Base-by-base conservation (phyloP, 164 flowering plant genomes). In the Umbilicus rupestris region DNA sequence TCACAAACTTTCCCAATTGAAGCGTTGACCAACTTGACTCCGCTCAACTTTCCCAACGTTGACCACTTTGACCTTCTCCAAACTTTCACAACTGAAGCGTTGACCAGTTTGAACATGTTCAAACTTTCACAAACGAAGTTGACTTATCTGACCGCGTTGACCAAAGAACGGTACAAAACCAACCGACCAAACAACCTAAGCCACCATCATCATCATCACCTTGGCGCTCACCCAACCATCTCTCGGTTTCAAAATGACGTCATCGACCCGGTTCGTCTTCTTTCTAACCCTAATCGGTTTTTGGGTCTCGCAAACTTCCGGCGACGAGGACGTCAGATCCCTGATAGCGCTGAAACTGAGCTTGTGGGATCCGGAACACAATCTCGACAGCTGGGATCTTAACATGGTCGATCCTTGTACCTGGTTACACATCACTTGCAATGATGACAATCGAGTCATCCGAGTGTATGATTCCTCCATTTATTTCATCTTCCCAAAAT, bases 301-400 rank as follows among this genome's bases (percentile, higher is more conserved):
- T 33, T 55, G 33, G 60, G 31, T 9, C 29, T 28, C 60, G 6
- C 19, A 28, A 2, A 81, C 41, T 50, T 39, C 31, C 33, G 77
- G 73, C 0, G 88, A 87, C 77, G 79, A 85, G 11, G 93, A 88
- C 71, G 92, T 96, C 7, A 92, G 89, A 63, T 94, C 94, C 65
- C 79, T 91, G 3, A 83, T 73, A 76, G 74, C 92, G 17, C 76
- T 91, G 15, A 73, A 89, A 6, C 71, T 77, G 72, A 84, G 89
- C 83, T 68, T 91, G 57, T 71, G 81, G 17, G 97, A 91, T 76
- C 96, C 96, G 17, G 88, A 86, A 62, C 81, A 87, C 77, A 88
- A 86, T 14, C 85, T 87, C 17, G 85, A 86, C 81, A 91, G 97
- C 85, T 91, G 97, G 96, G 94, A 89, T 83, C 92, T 87, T 28